Evolutionary conservation across 805 yeast genomes (phyloP), one percentile per base, ranked within the genome.

Genomic region (Millerozyma miso): DNA sequence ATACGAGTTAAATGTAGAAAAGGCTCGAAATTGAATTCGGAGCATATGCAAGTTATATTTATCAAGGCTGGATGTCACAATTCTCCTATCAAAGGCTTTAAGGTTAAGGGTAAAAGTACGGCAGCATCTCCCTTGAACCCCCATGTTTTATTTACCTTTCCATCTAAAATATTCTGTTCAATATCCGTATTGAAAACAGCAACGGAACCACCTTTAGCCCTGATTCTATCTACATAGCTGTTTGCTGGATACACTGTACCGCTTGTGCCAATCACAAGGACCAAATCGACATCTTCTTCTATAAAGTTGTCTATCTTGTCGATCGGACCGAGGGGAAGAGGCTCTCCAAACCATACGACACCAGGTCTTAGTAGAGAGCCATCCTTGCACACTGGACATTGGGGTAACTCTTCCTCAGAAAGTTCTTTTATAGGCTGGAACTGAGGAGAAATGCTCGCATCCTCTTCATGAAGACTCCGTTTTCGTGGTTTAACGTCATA

Each of bases 321-420:
- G 44, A 89, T 75, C 10, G 73, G 74, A 38, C 64, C 64, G 42
- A 86, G 60, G 0, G 95, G 88, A 36, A 89, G 65, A 13, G 88
- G 74, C 61, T 89, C 97, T n/a, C 97, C 97, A 63, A 85, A 88
- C 97, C 96, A 89, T 4, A 88, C 90, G 3, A 89, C 95, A 0
- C 93, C 96, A 0, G 97, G 97, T 17, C 97, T 69, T 44, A 89
- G 63, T 10, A 85, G 57, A 31, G 60, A 50, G 0, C 82, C 83
- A 3, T 70, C 73, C n/a, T 67, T 57, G 57, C 97, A 89, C 8
- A 64, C 65, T 0, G 96, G 96, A 58, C 97, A 89, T 33, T 62
- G 74, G 1, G 96, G 96, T 8, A 88, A 69, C 1, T 79, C 79
- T 1, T 61, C 55, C 37, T 64, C 75, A 3, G 70, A 63, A 1